phyloP scores from a whole-genome alignment of 1,139 yeast species.

The Magnusiomyces starmeri region DNA sequence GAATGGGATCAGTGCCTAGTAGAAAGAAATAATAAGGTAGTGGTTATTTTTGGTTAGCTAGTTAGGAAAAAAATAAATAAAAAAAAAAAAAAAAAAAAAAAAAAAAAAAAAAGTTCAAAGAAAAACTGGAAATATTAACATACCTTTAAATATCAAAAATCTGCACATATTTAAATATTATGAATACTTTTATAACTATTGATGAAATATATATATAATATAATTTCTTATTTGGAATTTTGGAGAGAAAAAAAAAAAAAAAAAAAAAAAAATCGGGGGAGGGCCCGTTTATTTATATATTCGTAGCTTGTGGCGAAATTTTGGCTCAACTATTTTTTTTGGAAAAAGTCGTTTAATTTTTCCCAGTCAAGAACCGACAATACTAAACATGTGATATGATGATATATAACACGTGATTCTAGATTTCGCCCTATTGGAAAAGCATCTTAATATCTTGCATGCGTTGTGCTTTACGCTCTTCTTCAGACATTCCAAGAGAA shows the following conservation, averaged over 20 bases:
- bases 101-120: background rate
- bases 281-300: too few relatives aligned
- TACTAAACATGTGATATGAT: too few relatives aligned
- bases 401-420: too few relatives aligned
- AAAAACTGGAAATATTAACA: background rate
- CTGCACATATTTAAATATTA: slow-evolving; percentile 41
- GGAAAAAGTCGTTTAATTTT: too few relatives aligned
- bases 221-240: background rate
- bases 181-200: background rate
- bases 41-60: background rate
- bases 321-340: too few relatives aligned
- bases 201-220: background rate
- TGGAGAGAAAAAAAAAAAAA: background rate
- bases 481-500: slow-evolving; percentile 73
- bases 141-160: slow-evolving; percentile 49
- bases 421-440: slow-evolving; percentile 38
- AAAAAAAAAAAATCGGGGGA: background rate
- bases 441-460: slow-evolving; percentile 76
- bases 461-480: slow-evolving; percentile 61
- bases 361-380: too few relatives aligned
- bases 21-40: background rate
- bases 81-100: background rate
- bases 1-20: slow-evolving; percentile 65
- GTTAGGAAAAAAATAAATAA: background rate
- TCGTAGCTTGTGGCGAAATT: too few relatives aligned